A percentile compares a stretch with the other conserved stretches of the same genome.
phyloP scores from a whole-genome alignment of 768 basidiomycete species.

The Rickenella mellea region DNA sequence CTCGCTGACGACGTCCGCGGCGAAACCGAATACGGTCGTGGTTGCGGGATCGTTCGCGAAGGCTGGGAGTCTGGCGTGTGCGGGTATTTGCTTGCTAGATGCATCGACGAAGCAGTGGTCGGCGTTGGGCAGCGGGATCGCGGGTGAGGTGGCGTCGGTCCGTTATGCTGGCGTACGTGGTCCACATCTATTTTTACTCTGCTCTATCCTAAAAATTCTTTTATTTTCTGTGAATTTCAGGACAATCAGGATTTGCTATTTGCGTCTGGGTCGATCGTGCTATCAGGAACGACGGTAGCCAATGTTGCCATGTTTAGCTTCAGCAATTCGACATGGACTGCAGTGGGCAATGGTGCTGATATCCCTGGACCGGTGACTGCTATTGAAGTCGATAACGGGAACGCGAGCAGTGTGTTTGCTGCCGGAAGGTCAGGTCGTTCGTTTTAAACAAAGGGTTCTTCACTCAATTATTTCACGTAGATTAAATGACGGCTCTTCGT shows the following conservation, averaged over 20 bases:
- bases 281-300: conserved; percentile 52
- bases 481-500: conserved; percentile 44
- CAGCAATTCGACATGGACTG: conserved; percentile 63
- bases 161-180: conserved; percentile 71
- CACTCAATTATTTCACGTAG: conserved; percentile 28
- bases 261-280: conserved; percentile 69
- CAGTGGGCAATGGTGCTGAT: conserved; percentile 46
- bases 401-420: conserved; percentile 78
- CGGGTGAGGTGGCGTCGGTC: conserved; percentile 72
- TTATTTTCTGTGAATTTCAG: conserved; percentile 26
- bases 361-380: conserved; percentile 90
- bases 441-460: no score
- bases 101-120: conserved; percentile 66
- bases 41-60: conserved; percentile 84
- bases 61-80: conserved; percentile 68
- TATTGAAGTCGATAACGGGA: conserved; percentile 72
- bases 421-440: conserved; percentile 64
- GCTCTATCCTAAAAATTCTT: conserved; percentile 1
- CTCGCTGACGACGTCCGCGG: conserved; percentile 54
- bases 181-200: conserved; percentile 6
- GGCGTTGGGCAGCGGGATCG: conserved; percentile 67
- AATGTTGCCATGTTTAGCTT: conserved; percentile 73
- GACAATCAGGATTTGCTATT: conserved; percentile 58
- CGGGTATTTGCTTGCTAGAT: conserved; percentile 72
- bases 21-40: conserved; percentile 53